Base-by-base conservation (phyloP, 2,329 filamentous ascomycete genomes). In the Arthrobotrys pseudoclavata region DNA sequence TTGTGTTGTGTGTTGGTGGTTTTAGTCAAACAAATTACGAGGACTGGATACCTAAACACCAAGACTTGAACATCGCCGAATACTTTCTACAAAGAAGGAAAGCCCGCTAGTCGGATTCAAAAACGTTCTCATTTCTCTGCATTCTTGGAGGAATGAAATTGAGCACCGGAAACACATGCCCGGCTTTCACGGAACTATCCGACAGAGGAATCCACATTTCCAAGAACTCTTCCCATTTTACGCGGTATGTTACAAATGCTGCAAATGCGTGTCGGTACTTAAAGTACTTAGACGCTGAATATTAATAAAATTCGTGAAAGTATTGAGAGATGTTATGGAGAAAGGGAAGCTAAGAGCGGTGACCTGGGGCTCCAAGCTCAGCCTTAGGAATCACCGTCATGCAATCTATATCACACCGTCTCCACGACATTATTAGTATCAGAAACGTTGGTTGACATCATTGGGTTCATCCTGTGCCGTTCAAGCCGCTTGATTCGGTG, bases 351-450 rank as follows among this genome's bases (percentile, higher is more conserved):
- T 77, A 55, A 66, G 50, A 57, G 52, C 61, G 67, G 67, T 61
- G 57, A 70, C 62, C 52, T 62, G 50, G 66, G 62, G 55, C 50
- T 70, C 60, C 57, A 67, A 40, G n/a, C 63, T 55, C 45, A 63
- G 50, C 61, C 71, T 71, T 77, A 77, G 74, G 74, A 77, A 77
- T 77, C 72, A 76, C 47, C 12, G 15, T 29, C 24, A 47, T 74
- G 63, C 63, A 75, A 69, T 40, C 45, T 15, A 55, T 26, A 55
- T 67, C 63, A 67, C 63, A 61, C 63, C 53, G 15, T 50, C 34
- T 29, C 34, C 63, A 55, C 47, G 18, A 53, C 52, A 67, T 24
- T 48, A 42, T 57, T 34, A 20, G 50, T 62, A 40, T 71, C 53
- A 70, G 60, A 60, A 29, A 47, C 29, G 20, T 24, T 26, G 15